phyloP scores from a whole-genome alignment of 139 green algal genomes.

The Coelastrella sp. region DNA sequence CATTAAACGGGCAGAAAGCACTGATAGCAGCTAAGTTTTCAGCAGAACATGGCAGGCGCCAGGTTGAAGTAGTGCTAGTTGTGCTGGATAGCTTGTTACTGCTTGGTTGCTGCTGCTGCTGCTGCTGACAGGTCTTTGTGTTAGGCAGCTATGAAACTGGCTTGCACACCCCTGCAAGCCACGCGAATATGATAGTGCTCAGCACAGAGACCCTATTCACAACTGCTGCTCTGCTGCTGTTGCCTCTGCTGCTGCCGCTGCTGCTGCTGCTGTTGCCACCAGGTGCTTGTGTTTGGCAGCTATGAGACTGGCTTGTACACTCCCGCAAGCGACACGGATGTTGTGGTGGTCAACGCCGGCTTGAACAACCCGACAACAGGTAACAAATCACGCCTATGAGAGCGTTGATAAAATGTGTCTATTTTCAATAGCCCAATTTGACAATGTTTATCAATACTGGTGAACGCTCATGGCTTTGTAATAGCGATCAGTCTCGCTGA shows the following conservation, averaged over 20 bases:
- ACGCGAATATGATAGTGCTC: constrained; percentile 94
- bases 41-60: too few relatives aligned
- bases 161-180: constrained; percentile 94
- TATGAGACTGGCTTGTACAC: constrained; percentile 93
- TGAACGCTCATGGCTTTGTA: too few relatives aligned
- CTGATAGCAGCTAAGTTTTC: too few relatives aligned
- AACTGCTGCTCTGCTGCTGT: not conserved
- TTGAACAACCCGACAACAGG: constrained; percentile 5
- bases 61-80: too few relatives aligned
- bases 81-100: too few relatives aligned
- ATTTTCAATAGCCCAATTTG: too few relatives aligned
- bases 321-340: constrained; percentile 95
- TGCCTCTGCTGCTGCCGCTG: constrained; percentile 1
- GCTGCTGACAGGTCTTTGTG: constrained; percentile 57
- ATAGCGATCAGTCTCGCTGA: too few relatives aligned
- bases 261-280: not conserved
- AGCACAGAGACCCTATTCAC: not conserved
- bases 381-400: too few relatives aligned
- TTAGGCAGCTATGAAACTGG: constrained; percentile 90
- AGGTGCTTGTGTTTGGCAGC: constrained; percentile 84
- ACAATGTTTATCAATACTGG: too few relatives aligned
- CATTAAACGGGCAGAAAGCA: too few relatives aligned
- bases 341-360: constrained; percentile 79
- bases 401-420: too few relatives aligned
- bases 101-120: not conserved